Percentiles rank a stretch among this genome's conserved stretches.
Evolutionary conservation across 345 rosid species (phyloP).

Genomic region (Ailanthus altissimus): DNA sequence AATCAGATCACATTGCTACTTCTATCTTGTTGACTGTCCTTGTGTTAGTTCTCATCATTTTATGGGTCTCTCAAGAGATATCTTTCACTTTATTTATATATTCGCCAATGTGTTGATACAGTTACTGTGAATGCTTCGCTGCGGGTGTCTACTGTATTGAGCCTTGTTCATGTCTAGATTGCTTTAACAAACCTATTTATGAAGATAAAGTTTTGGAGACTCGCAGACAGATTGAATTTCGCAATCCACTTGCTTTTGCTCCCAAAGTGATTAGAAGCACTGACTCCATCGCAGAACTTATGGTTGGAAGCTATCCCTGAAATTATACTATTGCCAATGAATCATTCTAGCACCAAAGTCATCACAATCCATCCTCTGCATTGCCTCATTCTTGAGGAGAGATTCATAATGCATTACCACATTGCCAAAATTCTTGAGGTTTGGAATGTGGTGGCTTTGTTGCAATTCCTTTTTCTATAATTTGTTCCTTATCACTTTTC

Average conservation of each 20-base stretch:
- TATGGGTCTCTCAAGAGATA: neutral
- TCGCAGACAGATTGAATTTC: constrained; percentile 59
- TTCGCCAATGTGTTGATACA: constrained; percentile 28
- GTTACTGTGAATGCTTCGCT: constrained; percentile 88
- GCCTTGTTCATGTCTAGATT: constrained; percentile 67
- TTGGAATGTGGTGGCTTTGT: constrained; percentile 15
- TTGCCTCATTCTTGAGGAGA: constrained; percentile 24
- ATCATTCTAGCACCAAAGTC: constrained; percentile 18
- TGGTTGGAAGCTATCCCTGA: constrained; percentile 40
- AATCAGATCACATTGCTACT: neutral
- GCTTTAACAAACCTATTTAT: constrained; percentile 63
- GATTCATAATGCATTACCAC: neutral
- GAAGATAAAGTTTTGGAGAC: constrained; percentile 54
- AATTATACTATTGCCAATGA: constrained; percentile 7
- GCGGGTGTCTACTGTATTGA: constrained; percentile 75
- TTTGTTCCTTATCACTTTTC: constrained; percentile 3
- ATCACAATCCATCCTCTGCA: constrained; percentile 9
- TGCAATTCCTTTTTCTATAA: neutral
- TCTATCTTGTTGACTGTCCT: neutral
- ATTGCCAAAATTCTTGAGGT: constrained; percentile 11
- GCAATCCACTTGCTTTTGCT: constrained; percentile 82
- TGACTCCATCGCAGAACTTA: constrained; percentile 30
- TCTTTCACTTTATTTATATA: constrained; percentile 15
- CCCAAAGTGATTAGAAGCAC: constrained; percentile 63
- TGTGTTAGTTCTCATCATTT: neutral